Base-by-base conservation (phyloP, 176 grass and related monocot genomes). In the Avena atlantica region DNA sequence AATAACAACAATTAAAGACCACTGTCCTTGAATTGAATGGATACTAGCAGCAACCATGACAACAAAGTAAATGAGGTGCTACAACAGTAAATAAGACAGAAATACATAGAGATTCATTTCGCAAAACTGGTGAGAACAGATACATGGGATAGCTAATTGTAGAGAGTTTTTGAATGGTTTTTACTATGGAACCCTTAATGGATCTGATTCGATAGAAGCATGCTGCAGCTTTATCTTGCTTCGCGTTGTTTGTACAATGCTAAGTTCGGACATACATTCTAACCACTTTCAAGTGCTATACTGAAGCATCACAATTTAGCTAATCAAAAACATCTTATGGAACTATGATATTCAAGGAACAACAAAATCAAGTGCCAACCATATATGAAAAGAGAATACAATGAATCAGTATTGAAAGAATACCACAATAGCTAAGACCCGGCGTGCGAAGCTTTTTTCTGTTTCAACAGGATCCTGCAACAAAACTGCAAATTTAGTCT, bases 381-480 rank as follows among this genome's bases (percentile, higher is more conserved):
- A 83, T 25, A 76, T 70, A 76, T 71, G n/a, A 88, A 80, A 14
- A 78, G 2, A 74, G 12, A 27, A 67, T 17, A 60, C 14, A n/a
- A 10, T 51, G 16, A 34, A 57, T 21, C 7, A 56, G 25, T 56
- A 72, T 17, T 60, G 60, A 78, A 86, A 85, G 21, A 36, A 53
- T 96, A 99, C 94, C 91, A 88, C 92, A 87, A 99, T 78, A 63
- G 92, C 84, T 83, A 99, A 88, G 72, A 99, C 87, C 74, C 89
- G 94, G 8, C 65, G 85, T 80, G 97, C 94, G 93, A 96, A 99
- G 79, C 85, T 90, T 90, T 94, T 89, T 86, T 99, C 78, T 87
- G 92, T 96, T 80, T 99, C 97, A 91, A 93, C 85, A 88, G 97
- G 89, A 83, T 96, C 94, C 92, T 99, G 89, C 70, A 86, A 86